phyloP scores from a whole-genome alignment of 2,329 filamentous ascomycete genomes.

The Magnaporthales sp. region DNA sequence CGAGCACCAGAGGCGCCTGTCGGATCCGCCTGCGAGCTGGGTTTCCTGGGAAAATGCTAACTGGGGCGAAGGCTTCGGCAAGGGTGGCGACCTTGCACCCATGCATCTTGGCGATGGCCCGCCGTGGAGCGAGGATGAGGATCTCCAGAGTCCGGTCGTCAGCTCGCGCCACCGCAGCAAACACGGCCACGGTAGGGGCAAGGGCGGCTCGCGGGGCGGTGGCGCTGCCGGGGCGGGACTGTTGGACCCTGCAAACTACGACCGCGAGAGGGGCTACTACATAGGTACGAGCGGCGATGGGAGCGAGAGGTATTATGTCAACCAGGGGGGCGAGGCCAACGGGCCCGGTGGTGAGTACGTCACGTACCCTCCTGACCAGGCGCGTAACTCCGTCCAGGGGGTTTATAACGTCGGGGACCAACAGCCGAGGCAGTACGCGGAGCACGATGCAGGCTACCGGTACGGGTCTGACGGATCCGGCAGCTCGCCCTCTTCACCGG shows the following conservation, averaged over 20 bases:
- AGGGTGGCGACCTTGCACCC: conserved; percentile 64
- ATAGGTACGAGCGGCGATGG: conserved; percentile 60
- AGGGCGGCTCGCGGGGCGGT: conserved; percentile 31
- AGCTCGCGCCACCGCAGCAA: conserved; percentile 80
- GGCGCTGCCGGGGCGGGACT: conserved; percentile 26
- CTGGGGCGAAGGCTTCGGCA: conserved; percentile 48
- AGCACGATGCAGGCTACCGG: conserved; percentile 39
- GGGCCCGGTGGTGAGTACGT: conserved; percentile 74
- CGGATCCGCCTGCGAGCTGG: conserved; percentile 71
- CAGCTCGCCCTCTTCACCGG: conserved; percentile 45
- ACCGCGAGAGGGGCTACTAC: conserved; percentile 58
- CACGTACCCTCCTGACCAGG: conserved; percentile 62
- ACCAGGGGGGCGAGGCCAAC: conserved; percentile 59
- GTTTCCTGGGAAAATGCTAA: conserved; percentile 51
- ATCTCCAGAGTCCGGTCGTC: conserved; percentile 84
- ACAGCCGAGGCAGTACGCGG: conserved; percentile 34
- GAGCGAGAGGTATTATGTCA: conserved; percentile 66
- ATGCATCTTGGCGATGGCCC: conserved; percentile 83
- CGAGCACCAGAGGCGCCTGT: conserved; percentile 66
- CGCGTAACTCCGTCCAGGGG: conserved; percentile 42
- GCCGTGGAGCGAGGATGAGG: conserved; percentile 92
- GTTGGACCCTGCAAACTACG: conserved; percentile 40
- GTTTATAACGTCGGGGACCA: conserved; percentile 35
- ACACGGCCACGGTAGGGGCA: conserved; percentile 46
- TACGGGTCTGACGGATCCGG: conserved; percentile 52